phyloP scores from a whole-genome alignment of 2,329 filamentous ascomycete species.

The Atkinsonella hypoxylon region DNA sequence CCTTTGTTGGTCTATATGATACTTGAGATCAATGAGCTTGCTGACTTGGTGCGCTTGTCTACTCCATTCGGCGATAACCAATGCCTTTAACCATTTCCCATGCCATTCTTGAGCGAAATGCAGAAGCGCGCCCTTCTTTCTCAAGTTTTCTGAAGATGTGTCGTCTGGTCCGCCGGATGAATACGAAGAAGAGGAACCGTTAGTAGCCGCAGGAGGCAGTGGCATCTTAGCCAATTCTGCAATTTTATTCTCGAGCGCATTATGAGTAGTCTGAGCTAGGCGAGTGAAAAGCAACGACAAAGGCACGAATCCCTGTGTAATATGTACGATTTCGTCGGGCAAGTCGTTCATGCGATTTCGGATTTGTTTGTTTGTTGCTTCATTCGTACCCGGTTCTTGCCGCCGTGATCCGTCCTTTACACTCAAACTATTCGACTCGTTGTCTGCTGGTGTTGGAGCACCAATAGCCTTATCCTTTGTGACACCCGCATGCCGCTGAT shows the following conservation, averaged over 20 bases:
- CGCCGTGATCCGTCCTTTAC: conserved; percentile 10
- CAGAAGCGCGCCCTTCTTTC: conserved; percentile 65
- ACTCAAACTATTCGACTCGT: conserved; percentile 13
- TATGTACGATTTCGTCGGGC: conserved; percentile 54
- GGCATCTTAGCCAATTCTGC: conserved; percentile 58
- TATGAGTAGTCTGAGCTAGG: conserved; percentile 73
- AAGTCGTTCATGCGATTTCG: conserved; percentile 39
- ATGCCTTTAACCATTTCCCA: conserved; percentile 81
- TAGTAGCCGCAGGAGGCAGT: conserved; percentile 35
- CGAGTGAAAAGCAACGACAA: conserved; percentile 65
- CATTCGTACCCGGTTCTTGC: background rate
- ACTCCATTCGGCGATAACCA: conserved; percentile 87
- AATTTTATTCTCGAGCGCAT: conserved; percentile 60
- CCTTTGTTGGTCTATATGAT: conserved; percentile 56
- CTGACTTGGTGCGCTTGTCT: conserved; percentile 66
- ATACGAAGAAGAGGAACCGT: conserved; percentile 32
- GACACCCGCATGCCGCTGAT: conserved; percentile 13
- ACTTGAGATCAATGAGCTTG: conserved; percentile 77
- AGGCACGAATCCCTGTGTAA: conserved; percentile 64
- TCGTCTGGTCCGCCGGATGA: conserved; percentile 34
- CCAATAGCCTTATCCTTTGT: conserved; percentile 22
- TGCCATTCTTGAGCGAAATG: conserved; percentile 71
- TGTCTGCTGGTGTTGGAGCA: conserved; percentile 4
- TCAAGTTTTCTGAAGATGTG: conserved; percentile 50
- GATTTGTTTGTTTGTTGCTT: background rate